Percentiles rank a stretch among this genome's conserved stretches.
phyloP scores from a whole-genome alignment of 2,329 filamentous ascomycete genomes.

The Aureobasidium sp. region DNA sequence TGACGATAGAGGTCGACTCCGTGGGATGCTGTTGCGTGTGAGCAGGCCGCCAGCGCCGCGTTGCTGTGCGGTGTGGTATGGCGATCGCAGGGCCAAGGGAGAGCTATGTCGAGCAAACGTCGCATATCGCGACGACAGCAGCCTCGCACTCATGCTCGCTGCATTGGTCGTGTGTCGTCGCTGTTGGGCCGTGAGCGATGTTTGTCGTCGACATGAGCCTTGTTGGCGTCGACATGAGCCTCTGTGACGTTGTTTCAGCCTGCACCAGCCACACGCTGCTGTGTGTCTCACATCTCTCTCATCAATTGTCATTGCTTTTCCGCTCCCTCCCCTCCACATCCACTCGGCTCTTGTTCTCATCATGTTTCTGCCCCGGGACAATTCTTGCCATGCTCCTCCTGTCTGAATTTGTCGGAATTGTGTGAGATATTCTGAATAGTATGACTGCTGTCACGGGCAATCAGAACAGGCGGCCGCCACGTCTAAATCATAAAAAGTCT shows the following conservation, averaged over 20 bases:
- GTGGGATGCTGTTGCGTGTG: slow-evolving; percentile 30
- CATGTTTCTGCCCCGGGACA: background rate
- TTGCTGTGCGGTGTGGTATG: slow-evolving; percentile 26
- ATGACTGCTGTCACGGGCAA: background rate
- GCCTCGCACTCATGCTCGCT: slow-evolving; percentile 59
- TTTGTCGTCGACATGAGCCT: background rate
- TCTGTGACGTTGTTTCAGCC: slow-evolving; percentile 9
- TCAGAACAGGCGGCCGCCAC: slow-evolving; percentile 1
- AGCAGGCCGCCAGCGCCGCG: slow-evolving; percentile 34
- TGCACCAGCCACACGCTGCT: background rate
- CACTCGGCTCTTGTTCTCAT: background rate
- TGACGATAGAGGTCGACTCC: slow-evolving; percentile 17
- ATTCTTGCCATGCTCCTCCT: background rate
- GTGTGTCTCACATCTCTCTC: background rate
- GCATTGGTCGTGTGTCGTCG: background rate
- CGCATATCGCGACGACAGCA: slow-evolving; percentile 65
- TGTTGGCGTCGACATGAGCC: background rate
- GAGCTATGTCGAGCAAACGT: slow-evolving; percentile 58
- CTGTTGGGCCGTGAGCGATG: background rate
- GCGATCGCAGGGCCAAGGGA: slow-evolving; percentile 41
- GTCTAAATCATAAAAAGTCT: slow-evolving; percentile 10
- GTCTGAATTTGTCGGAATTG: background rate
- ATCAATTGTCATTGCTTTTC: background rate
- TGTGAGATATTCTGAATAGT: background rate
- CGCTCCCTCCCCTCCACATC: no score